These are phyloP conservation scores for Scleroderma bovista DNA, from an alignment of 768 basidiomycete genomes.

Conservation along the genomic window DNA sequence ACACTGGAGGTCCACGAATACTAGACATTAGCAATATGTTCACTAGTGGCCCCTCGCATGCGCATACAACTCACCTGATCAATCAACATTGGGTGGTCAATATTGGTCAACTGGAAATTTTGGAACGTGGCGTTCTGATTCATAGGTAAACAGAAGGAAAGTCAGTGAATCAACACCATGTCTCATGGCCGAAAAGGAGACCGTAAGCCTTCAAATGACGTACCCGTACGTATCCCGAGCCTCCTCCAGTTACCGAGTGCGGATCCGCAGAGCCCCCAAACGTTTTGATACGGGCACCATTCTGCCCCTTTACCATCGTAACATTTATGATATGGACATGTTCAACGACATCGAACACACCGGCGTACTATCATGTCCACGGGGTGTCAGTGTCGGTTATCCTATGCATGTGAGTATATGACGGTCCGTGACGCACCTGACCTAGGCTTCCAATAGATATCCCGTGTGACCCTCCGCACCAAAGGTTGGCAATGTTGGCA, in stretches of 20 bases:
- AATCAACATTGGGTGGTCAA: constrained; percentile 36
- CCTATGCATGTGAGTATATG: too few species aligned
- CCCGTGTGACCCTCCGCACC: too few species aligned
- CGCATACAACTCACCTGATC: too few species aligned
- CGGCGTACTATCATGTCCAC: constrained; percentile 25
- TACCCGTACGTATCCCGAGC: constrained; percentile 37
- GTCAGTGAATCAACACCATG: too few species aligned
- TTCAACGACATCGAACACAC: constrained; percentile 38
- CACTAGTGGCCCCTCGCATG: too few species aligned
- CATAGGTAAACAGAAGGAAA: too few species aligned
- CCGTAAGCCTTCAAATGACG: background rate
- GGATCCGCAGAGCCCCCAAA: constrained; percentile 41
- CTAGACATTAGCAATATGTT: too few species aligned
- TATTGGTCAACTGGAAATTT: constrained; percentile 28
- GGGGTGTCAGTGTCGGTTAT: too few species aligned
- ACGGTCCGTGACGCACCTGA: too few species aligned
- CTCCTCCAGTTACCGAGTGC: constrained; percentile 37
- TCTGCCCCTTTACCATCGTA: constrained; percentile 40
- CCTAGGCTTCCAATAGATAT: too few species aligned
- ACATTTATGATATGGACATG: constrained; percentile 40
- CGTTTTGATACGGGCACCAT: constrained; percentile 49
- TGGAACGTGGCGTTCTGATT: constrained; percentile 20
- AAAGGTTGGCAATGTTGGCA: too few species aligned
- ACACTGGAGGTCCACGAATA: constrained; percentile 22
- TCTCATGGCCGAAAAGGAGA: too few species aligned